Conservation (phyloP, 495 filamentous ascomycete species). For the Astrocystis sublimbata region DNA sequence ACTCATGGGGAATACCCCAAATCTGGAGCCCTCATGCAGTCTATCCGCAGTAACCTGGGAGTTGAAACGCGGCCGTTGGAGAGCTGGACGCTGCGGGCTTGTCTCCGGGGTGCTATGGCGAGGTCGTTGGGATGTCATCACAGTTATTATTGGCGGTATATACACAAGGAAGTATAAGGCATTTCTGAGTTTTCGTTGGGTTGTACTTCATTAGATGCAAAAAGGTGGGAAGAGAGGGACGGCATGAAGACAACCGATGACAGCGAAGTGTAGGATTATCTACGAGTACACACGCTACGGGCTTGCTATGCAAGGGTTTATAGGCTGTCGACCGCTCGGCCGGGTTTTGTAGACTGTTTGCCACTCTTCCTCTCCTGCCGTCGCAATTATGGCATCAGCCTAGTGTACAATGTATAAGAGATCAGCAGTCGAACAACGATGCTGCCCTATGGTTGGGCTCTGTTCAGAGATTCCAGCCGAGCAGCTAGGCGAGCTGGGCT, state of each 20-base stretch:
- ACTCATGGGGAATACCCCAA: constrained; percentile 31
- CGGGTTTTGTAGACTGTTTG: not conserved
- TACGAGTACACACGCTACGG: no score
- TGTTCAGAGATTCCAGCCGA: not conserved
- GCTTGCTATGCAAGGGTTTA: not conserved
- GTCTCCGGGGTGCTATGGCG: constrained; percentile 19
- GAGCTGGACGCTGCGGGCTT: constrained; percentile 16
- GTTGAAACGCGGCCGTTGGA: constrained; percentile 46
- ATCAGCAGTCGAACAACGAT: constrained; percentile 1
- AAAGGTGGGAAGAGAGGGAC: constrained; percentile 12
- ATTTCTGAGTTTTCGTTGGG: constrained; percentile 6
- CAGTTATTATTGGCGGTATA: constrained; percentile 6
- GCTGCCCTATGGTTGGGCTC: not conserved
- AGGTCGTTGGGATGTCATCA: constrained; percentile 29
- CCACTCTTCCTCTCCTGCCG: not conserved
- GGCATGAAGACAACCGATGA: constrained; percentile 24
- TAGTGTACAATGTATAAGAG: no score
- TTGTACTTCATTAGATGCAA: constrained; percentile 11
- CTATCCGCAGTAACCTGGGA: constrained; percentile 47
- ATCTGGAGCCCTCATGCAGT: constrained; percentile 43
- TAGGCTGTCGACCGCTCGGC: not conserved
- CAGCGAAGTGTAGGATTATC: not conserved
- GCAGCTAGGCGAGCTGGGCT: no score
- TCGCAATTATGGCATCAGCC: not conserved
- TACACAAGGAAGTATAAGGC: constrained; percentile 1